Evolutionary conservation across 495 filamentous ascomycete genomes (phyloP).

Genomic region (Tuber melanosporum): DNA sequence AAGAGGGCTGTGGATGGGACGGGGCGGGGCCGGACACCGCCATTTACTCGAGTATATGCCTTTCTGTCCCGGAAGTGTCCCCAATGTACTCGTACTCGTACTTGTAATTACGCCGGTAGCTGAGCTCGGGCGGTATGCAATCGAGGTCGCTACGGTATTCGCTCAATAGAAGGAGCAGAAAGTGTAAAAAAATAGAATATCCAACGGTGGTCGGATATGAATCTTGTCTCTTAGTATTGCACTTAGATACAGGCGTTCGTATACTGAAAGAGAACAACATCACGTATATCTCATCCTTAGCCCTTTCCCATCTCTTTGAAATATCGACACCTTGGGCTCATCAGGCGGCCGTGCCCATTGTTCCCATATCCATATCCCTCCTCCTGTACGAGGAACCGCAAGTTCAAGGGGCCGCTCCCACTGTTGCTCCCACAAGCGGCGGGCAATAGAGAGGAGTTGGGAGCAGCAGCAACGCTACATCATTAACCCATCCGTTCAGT

Average conservation of each 20-base stretch:
- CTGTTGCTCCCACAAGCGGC: not conserved
- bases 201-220: not conserved
- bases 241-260: not conserved
- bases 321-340: not conserved
- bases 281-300: not conserved
- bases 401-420: not conserved
- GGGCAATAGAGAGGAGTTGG: not conserved
- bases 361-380: not conserved
- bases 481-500: not conserved
- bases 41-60: not conserved
- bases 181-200: not conserved
- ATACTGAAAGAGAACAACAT: not conserved
- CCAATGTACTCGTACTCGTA: not conserved
- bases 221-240: not conserved
- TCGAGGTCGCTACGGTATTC: not conserved
- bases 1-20: not conserved
- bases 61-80: not conserved
- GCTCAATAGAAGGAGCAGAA: not conserved
- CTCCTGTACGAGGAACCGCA: not conserved
- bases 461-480: not conserved
- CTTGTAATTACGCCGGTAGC: not conserved
- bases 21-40: not conserved
- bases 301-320: not conserved
- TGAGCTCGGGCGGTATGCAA: not conserved
- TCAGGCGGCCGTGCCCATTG: not conserved